Evolutionary conservation across 2,329 filamentous ascomycete species (phyloP).

Genomic region (Ceratocystis alfenasii): DNA sequence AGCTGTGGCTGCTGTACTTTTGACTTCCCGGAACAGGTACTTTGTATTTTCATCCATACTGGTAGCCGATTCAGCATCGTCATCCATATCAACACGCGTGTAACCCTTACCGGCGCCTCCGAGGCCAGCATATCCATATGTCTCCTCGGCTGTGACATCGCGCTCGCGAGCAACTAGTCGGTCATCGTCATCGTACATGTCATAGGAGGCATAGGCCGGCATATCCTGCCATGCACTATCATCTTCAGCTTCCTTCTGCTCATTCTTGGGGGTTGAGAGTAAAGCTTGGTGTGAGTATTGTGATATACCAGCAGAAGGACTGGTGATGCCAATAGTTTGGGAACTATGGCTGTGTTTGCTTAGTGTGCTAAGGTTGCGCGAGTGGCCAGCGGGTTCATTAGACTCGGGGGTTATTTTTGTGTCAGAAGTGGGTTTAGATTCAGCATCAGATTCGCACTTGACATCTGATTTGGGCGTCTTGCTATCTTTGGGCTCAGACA

Average conservation of each 20-base stretch:
- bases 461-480: not conserved
- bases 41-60: conserved; percentile 96
- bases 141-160: conserved; percentile 54
- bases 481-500: not conserved
- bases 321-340: conserved; percentile 33
- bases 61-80: conserved; percentile 84
- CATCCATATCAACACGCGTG: conserved; percentile 86
- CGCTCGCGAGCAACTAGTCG: conserved; percentile 74
- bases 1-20: conserved; percentile 46
- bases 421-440: not conserved
- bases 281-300: conserved; percentile 82
- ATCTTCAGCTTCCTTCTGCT: conserved; percentile 44
- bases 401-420: not conserved
- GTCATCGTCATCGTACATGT: conserved; percentile 92
- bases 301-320: conserved; percentile 39
- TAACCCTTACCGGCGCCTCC: conserved; percentile 92
- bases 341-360: conserved; percentile 26
- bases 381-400: conserved; percentile 5
- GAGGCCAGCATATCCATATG: conserved; percentile 59
- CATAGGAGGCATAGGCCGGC: conserved; percentile 84
- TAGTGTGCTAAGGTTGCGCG: conserved; percentile 19
- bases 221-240: conserved; percentile 83
- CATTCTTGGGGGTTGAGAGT: conserved; percentile 37
- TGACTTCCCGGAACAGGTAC: conserved; percentile 76
- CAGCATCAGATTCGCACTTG: not conserved